Conservation (phyloP, 192 early-diverging fungal species). For the Backusella psychrophila region DNA sequence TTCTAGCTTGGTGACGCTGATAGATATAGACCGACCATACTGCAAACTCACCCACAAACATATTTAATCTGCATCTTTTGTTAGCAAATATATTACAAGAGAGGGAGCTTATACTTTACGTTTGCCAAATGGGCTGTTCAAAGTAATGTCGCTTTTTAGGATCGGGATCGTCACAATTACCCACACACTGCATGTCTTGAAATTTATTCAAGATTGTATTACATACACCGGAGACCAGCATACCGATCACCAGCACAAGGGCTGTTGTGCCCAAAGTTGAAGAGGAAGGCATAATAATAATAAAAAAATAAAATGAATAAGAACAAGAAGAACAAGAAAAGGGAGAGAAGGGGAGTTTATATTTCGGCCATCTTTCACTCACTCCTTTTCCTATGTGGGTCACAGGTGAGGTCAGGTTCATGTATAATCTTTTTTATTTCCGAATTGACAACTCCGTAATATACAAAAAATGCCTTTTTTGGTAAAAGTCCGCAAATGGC, state of each 20-base stretch:
- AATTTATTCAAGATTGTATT: conserved; percentile 84
- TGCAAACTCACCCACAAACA: conserved; percentile 92
- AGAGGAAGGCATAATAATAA: not conserved
- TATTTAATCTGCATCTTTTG: conserved; percentile 57
- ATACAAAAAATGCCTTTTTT: not conserved
- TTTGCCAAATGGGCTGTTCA: conserved; percentile 99
- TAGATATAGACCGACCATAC: conserved; percentile 69
- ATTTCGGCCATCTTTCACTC: not conserved
- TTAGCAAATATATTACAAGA: no score
- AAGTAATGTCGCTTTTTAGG: conserved; percentile 66
- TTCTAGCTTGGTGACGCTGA: conserved; percentile 31
- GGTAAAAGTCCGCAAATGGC: not conserved
- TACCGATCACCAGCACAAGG: conserved; percentile 21
- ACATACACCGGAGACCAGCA: conserved; percentile 35
- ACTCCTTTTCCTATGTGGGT: not conserved
- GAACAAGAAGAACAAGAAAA: not conserved
- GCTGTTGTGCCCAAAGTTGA: conserved; percentile 11
- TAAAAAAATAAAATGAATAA: not conserved
- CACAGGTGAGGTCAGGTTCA: not conserved
- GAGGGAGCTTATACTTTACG: conserved; percentile 28
- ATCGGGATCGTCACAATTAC: conserved; percentile 81
- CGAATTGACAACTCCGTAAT: conserved; percentile 7
- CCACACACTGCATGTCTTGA: conserved; percentile 92
- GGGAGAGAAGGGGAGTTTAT: not conserved
- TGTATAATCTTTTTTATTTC: not conserved